Conservation (phyloP, 1,284 basidiomycete species). For the Rhodotorula sp. region DNA sequence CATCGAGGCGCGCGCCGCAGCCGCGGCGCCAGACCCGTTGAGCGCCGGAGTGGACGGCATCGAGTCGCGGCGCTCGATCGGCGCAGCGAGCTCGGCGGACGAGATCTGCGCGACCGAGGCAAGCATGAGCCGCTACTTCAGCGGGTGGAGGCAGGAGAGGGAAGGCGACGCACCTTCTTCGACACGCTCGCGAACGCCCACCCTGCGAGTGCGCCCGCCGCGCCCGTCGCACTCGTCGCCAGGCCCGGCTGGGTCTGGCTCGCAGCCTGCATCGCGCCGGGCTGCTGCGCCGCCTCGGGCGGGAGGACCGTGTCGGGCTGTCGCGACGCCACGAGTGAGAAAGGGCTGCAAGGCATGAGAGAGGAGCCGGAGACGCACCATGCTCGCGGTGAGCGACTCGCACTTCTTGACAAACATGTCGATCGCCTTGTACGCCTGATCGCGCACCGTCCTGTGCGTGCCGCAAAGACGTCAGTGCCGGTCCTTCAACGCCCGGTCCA, state of each 20-base stretch:
- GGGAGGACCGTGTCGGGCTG: slow-evolving; percentile 68
- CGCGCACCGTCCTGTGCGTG: slow-evolving; percentile 70
- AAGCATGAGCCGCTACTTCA: too few relatives aligned
- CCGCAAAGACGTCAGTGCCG: not conserved
- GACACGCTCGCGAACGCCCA: slow-evolving; percentile 90
- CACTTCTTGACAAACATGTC: slow-evolving; percentile 80
- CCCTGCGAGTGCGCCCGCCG: slow-evolving; percentile 83
- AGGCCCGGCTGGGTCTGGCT: slow-evolving; percentile 57
- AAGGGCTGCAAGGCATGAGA: not conserved
- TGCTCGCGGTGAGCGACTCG: slow-evolving; percentile 72
- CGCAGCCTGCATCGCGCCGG: slow-evolving; percentile 33
- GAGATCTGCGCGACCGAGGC: slow-evolving; percentile 61
- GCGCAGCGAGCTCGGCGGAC: slow-evolving; percentile 43
- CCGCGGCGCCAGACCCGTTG: slow-evolving; percentile 9
- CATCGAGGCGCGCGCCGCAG: not conserved
- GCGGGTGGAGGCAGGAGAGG: not conserved
- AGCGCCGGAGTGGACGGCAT: slow-evolving; percentile 6
- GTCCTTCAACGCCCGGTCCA: not conserved
- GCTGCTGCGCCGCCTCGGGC: slow-evolving; percentile 24
- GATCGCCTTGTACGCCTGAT: slow-evolving; percentile 90
- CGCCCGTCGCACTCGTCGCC: slow-evolving; percentile 81
- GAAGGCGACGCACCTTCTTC: slow-evolving; percentile 61
- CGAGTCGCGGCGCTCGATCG: slow-evolving; percentile 48
- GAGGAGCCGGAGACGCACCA: slow-evolving; percentile 60
- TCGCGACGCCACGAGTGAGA: not conserved